Conservation (phyloP, 2,329 filamentous ascomycete species). For the Penicillium glabrum region DNA sequence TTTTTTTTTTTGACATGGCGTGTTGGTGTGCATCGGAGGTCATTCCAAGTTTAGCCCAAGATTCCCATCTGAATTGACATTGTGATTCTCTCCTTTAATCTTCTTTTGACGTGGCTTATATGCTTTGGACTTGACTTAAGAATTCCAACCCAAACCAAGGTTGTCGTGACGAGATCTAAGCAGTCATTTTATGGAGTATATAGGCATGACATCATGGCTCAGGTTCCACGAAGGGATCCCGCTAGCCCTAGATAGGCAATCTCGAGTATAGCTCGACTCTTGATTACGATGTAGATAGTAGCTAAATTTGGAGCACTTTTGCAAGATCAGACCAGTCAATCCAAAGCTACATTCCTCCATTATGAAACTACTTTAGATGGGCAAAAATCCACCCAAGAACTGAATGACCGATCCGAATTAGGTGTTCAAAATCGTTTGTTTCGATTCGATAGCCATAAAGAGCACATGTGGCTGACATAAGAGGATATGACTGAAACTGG, state of each 20-base stretch:
- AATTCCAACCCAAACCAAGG: background rate
- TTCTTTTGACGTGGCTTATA: background rate
- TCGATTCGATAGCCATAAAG: background rate
- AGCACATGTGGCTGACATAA: background rate
- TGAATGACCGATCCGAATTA: background rate
- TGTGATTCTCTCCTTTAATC: background rate
- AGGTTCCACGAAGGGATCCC: no score
- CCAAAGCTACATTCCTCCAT: no score
- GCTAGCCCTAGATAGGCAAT: no score
- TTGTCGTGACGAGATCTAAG: background rate
- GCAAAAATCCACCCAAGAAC: no score
- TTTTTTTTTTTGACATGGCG: constrained; percentile 11
- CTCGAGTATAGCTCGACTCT: no score
- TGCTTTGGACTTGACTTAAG: background rate
- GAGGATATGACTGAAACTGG: background rate
- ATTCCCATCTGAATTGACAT: constrained; percentile 24
- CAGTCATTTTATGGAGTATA: no score
- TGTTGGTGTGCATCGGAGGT: constrained; percentile 19
- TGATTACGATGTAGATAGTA: no score
- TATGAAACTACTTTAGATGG: no score
- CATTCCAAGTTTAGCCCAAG: constrained; percentile 16
- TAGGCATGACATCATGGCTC: no score
- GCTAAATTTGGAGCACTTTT: no score
- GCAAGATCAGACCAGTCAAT: no score
- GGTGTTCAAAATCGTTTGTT: background rate